These are phyloP conservation scores for Tricladium varicosporioides DNA, from an alignment of 2,329 filamentous ascomycete genomes.

Conservation along the genomic window DNA sequence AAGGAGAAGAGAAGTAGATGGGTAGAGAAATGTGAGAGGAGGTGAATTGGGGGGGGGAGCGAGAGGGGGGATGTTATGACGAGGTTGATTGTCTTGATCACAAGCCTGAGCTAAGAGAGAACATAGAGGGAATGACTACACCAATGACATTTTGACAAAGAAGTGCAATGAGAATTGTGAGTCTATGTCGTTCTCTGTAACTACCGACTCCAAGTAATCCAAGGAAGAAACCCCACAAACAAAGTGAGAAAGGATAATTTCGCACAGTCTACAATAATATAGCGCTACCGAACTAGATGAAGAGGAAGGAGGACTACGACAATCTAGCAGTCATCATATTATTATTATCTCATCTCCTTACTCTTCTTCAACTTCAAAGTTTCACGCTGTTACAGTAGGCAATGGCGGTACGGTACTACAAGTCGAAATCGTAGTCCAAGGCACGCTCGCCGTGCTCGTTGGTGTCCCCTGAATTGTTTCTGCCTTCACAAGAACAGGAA, in stretches of 20 bases:
- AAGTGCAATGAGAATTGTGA: no score
- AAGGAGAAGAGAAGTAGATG: not conserved
- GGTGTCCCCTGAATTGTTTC: conserved; percentile 37
- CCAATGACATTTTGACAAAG: no score
- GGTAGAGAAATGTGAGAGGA: not conserved
- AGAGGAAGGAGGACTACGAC: no score
- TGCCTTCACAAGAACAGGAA: conserved; percentile 65
- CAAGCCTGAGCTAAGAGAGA: not conserved
- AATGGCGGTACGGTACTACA: conserved; percentile 37
- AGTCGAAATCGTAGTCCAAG: conserved; percentile 21
- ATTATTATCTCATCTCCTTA: no score
- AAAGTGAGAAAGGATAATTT: not conserved
- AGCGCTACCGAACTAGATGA: no score
- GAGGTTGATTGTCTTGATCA: not conserved
- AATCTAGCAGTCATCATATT: no score
- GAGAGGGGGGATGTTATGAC: not conserved
- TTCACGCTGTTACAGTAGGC: conserved; percentile 14
- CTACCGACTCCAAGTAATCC: no score
- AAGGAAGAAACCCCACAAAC: not conserved
- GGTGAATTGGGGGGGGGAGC: not conserved
- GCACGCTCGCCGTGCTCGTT: conserved; percentile 17
- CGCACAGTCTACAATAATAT: no score
- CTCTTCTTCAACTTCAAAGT: no score
- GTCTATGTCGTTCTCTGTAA: no score
- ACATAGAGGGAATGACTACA: no score